Evolutionary conservation across 345 rosid species (phyloP).

Genomic region (Arabidopsis suecica): DNA sequence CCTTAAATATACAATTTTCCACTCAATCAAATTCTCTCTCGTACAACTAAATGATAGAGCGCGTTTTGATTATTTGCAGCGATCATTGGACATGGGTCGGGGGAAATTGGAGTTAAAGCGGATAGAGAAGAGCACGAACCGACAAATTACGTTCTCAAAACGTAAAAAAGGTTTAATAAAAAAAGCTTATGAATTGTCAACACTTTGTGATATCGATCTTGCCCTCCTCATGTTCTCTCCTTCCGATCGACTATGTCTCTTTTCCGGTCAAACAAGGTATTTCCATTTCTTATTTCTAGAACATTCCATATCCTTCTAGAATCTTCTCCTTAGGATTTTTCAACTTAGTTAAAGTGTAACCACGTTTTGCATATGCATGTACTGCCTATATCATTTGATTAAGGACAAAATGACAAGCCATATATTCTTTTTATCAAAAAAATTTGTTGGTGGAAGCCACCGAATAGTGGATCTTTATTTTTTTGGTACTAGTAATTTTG

Average conservation of each 20-base stretch:
- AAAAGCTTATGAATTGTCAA: conserved; percentile 67
- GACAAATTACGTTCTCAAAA: conserved; percentile 63
- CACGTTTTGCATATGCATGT: background rate
- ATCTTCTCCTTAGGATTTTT: background rate
- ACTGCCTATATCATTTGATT: background rate
- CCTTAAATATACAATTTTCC: background rate
- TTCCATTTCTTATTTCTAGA: background rate
- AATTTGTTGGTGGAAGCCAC: background rate
- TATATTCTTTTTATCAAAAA: background rate
- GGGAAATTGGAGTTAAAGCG: conserved; percentile 58
- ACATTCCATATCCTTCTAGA: conserved; percentile 4
- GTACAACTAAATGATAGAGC: background rate
- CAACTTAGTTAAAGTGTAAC: background rate
- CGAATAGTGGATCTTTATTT: conserved; percentile 6
- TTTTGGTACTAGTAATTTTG: background rate
- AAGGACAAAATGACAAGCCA: background rate
- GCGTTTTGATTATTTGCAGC: conserved; percentile 12
- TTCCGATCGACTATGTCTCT: conserved; percentile 57
- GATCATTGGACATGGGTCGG: conserved; percentile 53
- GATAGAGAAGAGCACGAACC: conserved; percentile 57
- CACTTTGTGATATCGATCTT: conserved; percentile 65
- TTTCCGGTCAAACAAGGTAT: conserved; percentile 67
- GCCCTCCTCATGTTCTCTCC: conserved; percentile 73
- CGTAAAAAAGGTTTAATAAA: conserved; percentile 62
- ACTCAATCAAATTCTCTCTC: background rate